These are phyloP conservation scores for Pestalotiopsis sp. DNA, from an alignment of 2,329 filamentous ascomycete genomes.

Conservation along the genomic window DNA sequence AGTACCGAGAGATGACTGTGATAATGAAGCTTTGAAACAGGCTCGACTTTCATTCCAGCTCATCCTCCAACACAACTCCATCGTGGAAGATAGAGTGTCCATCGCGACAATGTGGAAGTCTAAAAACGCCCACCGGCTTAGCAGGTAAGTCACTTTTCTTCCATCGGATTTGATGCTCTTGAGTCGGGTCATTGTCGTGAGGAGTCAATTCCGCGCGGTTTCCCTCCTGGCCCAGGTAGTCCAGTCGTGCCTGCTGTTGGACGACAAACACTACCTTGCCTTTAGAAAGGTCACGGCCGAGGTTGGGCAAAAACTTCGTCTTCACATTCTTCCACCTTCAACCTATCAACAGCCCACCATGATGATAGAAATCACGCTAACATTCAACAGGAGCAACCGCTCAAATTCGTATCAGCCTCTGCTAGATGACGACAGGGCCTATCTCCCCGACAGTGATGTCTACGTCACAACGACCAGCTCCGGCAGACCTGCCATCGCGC, in stretches of 20 bases:
- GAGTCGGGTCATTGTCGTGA: neutral
- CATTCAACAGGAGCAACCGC: conserved; percentile 2
- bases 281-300: too few species aligned
- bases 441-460: conserved; percentile 19
- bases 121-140: neutral
- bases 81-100: neutral
- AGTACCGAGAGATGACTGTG: too few species aligned
- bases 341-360: neutral
- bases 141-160: conserved; percentile 7
- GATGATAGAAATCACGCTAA: conserved; percentile 9
- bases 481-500: conserved; percentile 26
- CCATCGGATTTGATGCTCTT: neutral
- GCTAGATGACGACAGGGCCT: conserved; percentile 16
- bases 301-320: too few species aligned
- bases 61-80: neutral
- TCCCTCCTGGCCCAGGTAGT: too few species aligned
- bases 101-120: conserved; percentile 12
- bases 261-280: neutral
- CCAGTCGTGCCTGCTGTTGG: neutral
- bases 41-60: too few species aligned
- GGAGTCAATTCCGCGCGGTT: too few species aligned
- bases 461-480: conserved; percentile 26
- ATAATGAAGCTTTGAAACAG: too few species aligned
- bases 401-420: neutral
- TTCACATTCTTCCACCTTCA: too few species aligned